A percentile compares a stretch with the other conserved stretches of the same genome.
phyloP scores from a whole-genome alignment of 2,329 filamentous ascomycete genomes.

The Nemania sp. region DNA sequence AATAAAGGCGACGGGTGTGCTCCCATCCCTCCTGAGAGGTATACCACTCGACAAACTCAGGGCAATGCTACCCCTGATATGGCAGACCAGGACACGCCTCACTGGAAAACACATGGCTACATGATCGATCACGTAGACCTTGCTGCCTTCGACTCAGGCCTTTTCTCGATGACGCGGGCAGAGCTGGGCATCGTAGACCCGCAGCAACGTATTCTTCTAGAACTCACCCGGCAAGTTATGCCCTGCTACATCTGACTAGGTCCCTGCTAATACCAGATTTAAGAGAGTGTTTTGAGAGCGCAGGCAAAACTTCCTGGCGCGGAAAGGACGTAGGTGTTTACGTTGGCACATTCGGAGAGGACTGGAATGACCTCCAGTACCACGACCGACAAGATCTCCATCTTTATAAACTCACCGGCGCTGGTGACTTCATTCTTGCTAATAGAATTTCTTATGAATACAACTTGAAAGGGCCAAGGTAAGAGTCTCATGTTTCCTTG shows the following conservation, averaged over 20 bases:
- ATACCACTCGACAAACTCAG: not conserved
- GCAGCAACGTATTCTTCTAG: constrained; percentile 43
- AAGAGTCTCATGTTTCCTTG: not conserved
- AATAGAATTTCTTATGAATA: constrained; percentile 43
- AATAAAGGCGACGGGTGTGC: constrained; percentile 32
- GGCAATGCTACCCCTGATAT: not conserved
- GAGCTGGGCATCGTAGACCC: constrained; percentile 44
- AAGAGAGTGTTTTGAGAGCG: constrained; percentile 37
- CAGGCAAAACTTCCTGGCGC: constrained; percentile 23
- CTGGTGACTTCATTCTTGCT: constrained; percentile 34
- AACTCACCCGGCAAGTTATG: constrained; percentile 42
- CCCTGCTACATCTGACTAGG: not conserved
- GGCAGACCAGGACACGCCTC: not conserved
- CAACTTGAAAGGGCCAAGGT: constrained; percentile 43
- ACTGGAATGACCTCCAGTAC: constrained; percentile 34
- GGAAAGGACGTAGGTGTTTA: constrained; percentile 22
- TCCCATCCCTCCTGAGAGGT: constrained; percentile 15
- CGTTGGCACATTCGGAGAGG: constrained; percentile 29
- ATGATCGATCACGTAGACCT: constrained; percentile 30
- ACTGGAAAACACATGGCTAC: constrained; percentile 26
- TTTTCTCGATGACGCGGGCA: constrained; percentile 33
- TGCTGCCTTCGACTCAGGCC: constrained; percentile 25
- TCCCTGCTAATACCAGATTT: constrained; percentile 28
- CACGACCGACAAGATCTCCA: constrained; percentile 18
- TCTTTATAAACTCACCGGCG: constrained; percentile 39